These are phyloP conservation scores for Geosmithia morbida DNA, from an alignment of 2,329 filamentous ascomycete genomes.

Conservation along the genomic window DNA sequence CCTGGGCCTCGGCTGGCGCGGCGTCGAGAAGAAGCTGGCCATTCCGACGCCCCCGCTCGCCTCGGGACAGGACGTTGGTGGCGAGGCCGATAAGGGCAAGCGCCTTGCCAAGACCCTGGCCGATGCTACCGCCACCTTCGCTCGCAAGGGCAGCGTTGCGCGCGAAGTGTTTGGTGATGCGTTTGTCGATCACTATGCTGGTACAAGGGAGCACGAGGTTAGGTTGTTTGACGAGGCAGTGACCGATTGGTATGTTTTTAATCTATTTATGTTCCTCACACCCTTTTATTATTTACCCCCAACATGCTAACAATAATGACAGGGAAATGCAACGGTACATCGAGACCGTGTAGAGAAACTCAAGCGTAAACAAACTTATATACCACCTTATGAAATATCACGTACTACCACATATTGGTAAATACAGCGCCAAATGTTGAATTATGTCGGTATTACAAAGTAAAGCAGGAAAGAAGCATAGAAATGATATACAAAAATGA, in stretches of 20 bases:
- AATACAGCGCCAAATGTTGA: no score
- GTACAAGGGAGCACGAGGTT: constrained; percentile 84
- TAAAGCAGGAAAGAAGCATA: no score
- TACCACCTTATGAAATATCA: background rate
- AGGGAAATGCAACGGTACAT: constrained; percentile 71
- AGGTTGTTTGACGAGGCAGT: constrained; percentile 89
- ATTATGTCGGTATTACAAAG: no score
- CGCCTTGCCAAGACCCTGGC: constrained; percentile 72
- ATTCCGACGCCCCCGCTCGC: constrained; percentile 72
- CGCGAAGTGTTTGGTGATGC: constrained; percentile 85
- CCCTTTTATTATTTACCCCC: background rate
- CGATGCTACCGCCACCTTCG: constrained; percentile 72
- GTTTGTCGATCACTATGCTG: constrained; percentile 92
- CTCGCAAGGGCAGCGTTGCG: constrained; percentile 67
- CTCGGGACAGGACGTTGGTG: constrained; percentile 71
- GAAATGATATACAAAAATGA: no score
- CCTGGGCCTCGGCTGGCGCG: constrained; percentile 76
- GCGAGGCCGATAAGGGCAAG: constrained; percentile 53
- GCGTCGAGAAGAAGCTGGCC: constrained; percentile 81
- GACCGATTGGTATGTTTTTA: constrained; percentile 70
- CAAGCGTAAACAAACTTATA: no score
- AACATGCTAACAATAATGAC: constrained; percentile 7
- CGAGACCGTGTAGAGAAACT: constrained; percentile 41
- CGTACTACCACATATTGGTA: no score
- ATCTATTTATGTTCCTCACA: background rate